Percentiles rank a stretch among this genome's conserved stretches.
Evolutionary conservation across 176 grass and related monocot species (phyloP).

Genomic region (Zoysia pacifica): DNA sequence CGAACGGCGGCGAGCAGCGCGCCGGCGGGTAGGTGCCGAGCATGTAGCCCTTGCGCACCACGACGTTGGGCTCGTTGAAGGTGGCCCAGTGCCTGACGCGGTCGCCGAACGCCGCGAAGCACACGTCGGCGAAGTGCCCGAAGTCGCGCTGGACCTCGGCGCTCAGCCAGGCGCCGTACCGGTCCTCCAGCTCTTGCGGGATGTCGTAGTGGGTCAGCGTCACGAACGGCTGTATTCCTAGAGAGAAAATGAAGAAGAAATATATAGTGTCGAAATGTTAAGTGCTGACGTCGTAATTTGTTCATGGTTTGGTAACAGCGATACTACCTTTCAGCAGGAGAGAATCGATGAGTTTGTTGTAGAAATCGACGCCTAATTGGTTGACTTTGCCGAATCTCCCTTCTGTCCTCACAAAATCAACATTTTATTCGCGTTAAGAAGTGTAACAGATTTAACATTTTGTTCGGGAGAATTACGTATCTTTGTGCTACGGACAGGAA

Average conservation of each 20-base stretch:
- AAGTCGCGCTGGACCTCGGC: slow-evolving; percentile 59
- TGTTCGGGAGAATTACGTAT: no score
- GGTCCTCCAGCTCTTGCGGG: slow-evolving; percentile 62
- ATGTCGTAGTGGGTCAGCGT: slow-evolving; percentile 66
- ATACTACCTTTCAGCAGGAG: slow-evolving; percentile 72
- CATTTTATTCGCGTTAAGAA: slow-evolving; percentile 3
- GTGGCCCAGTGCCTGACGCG: slow-evolving; percentile 70
- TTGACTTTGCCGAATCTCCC: slow-evolving; percentile 56
- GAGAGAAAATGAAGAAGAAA: neutral
- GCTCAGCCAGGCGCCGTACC: slow-evolving; percentile 76
- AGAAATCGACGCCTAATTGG: slow-evolving; percentile 52
- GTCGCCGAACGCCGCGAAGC: slow-evolving; percentile 66
- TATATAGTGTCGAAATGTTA: neutral
- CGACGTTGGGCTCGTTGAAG: slow-evolving; percentile 76
- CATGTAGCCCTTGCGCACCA: slow-evolving; percentile 42
- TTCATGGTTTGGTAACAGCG: neutral
- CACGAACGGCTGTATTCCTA: slow-evolving; percentile 79
- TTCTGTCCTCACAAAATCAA: slow-evolving; percentile 27
- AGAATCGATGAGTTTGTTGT: slow-evolving; percentile 59
- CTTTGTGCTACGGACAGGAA: neutral
- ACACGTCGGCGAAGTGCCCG: slow-evolving; percentile 59
- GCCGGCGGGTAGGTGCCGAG: slow-evolving; percentile 51
- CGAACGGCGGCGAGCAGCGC: slow-evolving; percentile 56
- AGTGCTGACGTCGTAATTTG: neutral
- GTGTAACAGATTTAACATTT: neutral